Conservation (phyloP, 345 rosid genomes). For the Cardamine chenopodiifolia region DNA sequence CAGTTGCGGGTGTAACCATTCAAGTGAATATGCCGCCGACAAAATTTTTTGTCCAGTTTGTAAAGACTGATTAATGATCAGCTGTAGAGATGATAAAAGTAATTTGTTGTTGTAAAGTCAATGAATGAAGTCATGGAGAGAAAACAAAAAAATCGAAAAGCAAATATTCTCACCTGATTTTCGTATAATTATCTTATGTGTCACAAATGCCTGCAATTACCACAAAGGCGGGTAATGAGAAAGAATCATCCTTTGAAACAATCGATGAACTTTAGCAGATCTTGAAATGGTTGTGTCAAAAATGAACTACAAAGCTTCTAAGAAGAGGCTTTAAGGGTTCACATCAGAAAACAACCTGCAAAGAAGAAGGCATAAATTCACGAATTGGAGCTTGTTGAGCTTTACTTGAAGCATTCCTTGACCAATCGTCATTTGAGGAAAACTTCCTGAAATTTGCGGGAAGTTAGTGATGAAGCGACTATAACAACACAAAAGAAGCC, state of each 20-base stretch:
- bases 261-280: background rate
- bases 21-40: constrained; percentile 40
- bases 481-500: constrained; percentile 17
- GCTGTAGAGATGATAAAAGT: constrained; percentile 36
- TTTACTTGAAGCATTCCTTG: constrained; percentile 41
- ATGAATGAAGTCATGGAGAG: background rate
- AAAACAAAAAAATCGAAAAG: background rate
- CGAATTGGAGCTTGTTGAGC: constrained; percentile 48
- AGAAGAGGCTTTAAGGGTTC: constrained; percentile 16
- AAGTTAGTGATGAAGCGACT: constrained; percentile 24
- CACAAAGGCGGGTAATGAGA: constrained; percentile 1
- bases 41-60: constrained; percentile 23
- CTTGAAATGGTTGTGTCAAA: background rate
- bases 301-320: background rate
- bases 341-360: constrained; percentile 64
- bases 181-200: constrained; percentile 59
- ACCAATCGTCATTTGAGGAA: constrained; percentile 34
- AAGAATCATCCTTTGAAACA: constrained; percentile 8
- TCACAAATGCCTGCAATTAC: constrained; percentile 67
- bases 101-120: background rate
- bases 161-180: constrained; percentile 49
- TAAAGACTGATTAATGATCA: constrained; percentile 45
- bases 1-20: constrained; percentile 68
- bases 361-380: constrained; percentile 84
- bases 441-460: constrained; percentile 40